Conservation (phyloP, 768 basidiomycete species). For the Boletus eberwhitei region DNA sequence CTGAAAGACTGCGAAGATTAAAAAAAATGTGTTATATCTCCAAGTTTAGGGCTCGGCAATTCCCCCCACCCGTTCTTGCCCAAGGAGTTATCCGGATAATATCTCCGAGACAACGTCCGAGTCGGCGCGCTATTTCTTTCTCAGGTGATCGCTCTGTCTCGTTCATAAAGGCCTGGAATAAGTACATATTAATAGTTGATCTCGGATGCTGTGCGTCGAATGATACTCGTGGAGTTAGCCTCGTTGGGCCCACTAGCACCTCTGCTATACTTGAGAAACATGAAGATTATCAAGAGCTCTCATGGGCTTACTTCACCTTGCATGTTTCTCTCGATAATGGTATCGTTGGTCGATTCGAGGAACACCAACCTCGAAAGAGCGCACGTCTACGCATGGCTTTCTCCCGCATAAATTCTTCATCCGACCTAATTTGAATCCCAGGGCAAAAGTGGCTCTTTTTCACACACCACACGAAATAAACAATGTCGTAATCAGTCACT, state of each 20-base stretch:
- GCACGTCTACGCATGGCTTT: not conserved
- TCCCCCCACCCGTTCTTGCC: not conserved
- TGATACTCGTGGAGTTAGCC: not conserved
- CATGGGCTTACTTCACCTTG: not conserved
- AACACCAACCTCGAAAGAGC: not conserved
- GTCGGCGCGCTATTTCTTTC: not conserved
- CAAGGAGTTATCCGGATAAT: not conserved
- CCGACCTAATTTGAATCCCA: not conserved
- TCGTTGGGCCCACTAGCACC: not conserved
- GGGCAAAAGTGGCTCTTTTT: not conserved
- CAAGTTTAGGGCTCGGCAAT: not conserved
- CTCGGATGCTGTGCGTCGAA: not conserved
- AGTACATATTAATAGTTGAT: not conserved
- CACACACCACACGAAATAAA: not conserved
- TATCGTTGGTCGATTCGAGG: not conserved
- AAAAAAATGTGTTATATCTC: not conserved
- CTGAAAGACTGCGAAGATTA: conserved; percentile 13
- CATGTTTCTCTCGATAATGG: not conserved
- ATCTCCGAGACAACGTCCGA: not conserved
- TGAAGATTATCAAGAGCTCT: not conserved
- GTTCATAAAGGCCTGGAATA: not conserved
- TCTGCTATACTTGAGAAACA: not conserved
- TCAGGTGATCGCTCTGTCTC: not conserved
- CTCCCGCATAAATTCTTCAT: not conserved
- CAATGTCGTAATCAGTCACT: not conserved